Percentiles rank a stretch among this genome's conserved stretches.
Conservation (phyloP, 352 stramenopile genomes). For the Plasmopara halstedii region DNA sequence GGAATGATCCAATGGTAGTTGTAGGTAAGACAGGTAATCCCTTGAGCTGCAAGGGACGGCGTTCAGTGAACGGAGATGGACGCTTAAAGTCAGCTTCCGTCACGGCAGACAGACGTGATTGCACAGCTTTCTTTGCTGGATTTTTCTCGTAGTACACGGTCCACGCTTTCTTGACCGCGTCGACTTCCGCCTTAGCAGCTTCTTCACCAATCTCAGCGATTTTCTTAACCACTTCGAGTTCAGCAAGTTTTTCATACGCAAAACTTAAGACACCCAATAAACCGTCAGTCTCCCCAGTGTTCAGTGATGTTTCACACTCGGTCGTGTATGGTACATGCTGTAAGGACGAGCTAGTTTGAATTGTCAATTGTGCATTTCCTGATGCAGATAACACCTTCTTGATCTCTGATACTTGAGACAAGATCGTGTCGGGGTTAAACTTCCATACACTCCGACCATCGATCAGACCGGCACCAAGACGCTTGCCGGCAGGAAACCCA, state of each 20-base stretch:
- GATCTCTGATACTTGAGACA: conserved; percentile 46
- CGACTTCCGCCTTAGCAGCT: conserved; percentile 37
- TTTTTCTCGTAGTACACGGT: conserved; percentile 79
- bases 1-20: conserved; percentile 93
- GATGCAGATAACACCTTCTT: conserved; percentile 48
- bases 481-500: conserved; percentile 79
- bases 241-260: conserved; percentile 85
- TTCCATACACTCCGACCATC: conserved; percentile 89
- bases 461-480: conserved; percentile 84
- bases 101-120: conserved; percentile 50
- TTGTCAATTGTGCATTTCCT: conserved; percentile 42
- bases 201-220: conserved; percentile 55
- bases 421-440: conserved; percentile 61
- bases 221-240: conserved; percentile 80
- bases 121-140: conserved; percentile 56
- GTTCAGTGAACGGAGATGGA: conserved; percentile 69
- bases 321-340: conserved; percentile 89
- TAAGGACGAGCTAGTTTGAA: conserved; percentile 86
- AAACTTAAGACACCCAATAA: conserved; percentile 80
- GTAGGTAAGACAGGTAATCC: conserved; percentile 79
- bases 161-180: conserved; percentile 58
- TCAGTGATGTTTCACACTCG: conserved; percentile 59
- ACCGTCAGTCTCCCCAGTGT: conserved; percentile 62
- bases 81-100: conserved; percentile 74
- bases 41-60: conserved; percentile 62